Percentiles rank a stretch among this genome's conserved stretches.
Conservation (phyloP, 1,139 yeast genomes). For the Blastobotrys aristatus region DNA sequence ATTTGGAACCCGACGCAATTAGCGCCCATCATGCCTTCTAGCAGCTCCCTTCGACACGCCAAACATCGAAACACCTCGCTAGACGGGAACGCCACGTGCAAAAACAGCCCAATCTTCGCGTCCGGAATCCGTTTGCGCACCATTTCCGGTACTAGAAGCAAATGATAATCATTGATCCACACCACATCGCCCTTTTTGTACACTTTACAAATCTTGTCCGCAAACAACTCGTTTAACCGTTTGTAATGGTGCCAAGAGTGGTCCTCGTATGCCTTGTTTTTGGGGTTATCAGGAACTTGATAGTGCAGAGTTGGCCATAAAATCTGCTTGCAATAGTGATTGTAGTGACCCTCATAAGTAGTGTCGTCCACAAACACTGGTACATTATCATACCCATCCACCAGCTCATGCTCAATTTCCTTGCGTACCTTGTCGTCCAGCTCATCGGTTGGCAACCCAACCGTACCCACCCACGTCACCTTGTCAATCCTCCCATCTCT, state of each 20-base stretch:
- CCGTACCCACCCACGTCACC: slow-evolving; percentile 78
- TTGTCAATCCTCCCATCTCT: slow-evolving; percentile 39
- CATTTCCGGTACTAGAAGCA: slow-evolving; percentile 82
- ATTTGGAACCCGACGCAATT: slow-evolving; percentile 87
- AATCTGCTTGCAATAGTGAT: slow-evolving; percentile 85
- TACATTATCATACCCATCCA: slow-evolving; percentile 49
- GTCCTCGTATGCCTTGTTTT: slow-evolving; percentile 90
- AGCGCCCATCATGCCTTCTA: slow-evolving; percentile 85
- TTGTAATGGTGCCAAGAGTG: slow-evolving; percentile 89
- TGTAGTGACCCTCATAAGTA: slow-evolving; percentile 84
- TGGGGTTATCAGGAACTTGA: slow-evolving; percentile 93
- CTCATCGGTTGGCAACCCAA: slow-evolving; percentile 86
- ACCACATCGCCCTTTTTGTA: slow-evolving; percentile 68
- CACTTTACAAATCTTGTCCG: slow-evolving; percentile 61
- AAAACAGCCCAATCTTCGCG: slow-evolving; percentile 86
- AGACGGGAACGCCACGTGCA: slow-evolving; percentile 94
- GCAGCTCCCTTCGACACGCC: slow-evolving; percentile 73
- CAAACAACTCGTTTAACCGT: slow-evolving; percentile 69
- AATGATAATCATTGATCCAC: slow-evolving; percentile 94
- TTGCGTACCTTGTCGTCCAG: slow-evolving; percentile 59
- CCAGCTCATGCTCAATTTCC: slow-evolving; percentile 29
- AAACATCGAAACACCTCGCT: slow-evolving; percentile 92
- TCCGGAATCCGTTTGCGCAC: slow-evolving; percentile 67
- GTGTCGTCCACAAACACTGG: slow-evolving; percentile 72
- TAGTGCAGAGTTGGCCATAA: slow-evolving; percentile 97